Evolutionary conservation across 116 monocot genomes (phyloP), one percentile per base, ranked within the genome.

Genomic region (Thalassia testudinum): DNA sequence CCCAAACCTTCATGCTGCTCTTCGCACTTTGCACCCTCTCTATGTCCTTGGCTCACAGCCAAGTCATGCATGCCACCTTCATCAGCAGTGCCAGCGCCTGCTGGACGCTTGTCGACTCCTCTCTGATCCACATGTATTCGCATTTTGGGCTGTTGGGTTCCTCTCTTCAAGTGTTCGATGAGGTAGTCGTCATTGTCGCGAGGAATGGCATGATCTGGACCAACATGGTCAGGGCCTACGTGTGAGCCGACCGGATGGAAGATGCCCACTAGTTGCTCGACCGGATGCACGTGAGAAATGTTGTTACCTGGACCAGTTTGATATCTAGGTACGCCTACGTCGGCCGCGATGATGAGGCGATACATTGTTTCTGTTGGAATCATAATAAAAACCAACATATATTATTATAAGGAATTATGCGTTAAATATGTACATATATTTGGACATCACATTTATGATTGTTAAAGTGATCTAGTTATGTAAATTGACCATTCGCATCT

Each of bases 281-380:
- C 30, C 48, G 70, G 65, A 81, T 75, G 66, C 77, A 72, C 5
- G 54, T 21, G 14, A 74, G 71, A 43, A 77, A 78, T 71, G 65
- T 75, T 21, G 61, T 83, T 24, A 69, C 79, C 14, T 83, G 83
- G 80, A 89, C 89, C 5, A 72, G 69, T 25, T 58, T 89, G 74
- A 67, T 89, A 6, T 19, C 74, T 0, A 77, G 69, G 19, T 80
- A 72, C 14, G 66, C 75, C 1, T 59, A 57, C 42, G 27, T 56
- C 7, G 75, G 70, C 12, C 61, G 37, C 8, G 60, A 74, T 10
- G 30, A 1, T 1, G 72, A 80, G 50, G 69, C 80, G 0, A 34
- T 83, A 1, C 28, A 40, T 4, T 27, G 61, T 21, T 83, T 89
- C 26, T 57, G 55, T n/a, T n/a, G n/a, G n/a, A n/a, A n/a, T n/a